Evolutionary conservation across 176 grass and related monocot species (phyloP), one percentile per base, ranked within the genome.

Genomic region (Phragmites australis): DNA sequence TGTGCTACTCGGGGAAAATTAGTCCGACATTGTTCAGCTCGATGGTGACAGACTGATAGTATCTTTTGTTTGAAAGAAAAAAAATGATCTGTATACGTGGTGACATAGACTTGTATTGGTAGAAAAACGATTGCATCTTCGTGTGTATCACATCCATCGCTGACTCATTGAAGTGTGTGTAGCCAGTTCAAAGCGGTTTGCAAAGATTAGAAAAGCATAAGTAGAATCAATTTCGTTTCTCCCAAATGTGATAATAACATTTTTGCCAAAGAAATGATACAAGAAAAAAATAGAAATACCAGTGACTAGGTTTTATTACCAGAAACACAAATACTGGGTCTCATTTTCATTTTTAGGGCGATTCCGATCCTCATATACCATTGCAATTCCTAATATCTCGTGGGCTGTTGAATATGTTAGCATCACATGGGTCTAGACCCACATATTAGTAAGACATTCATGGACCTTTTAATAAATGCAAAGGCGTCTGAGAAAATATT

Each of bases 31-130:
- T 56, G 70, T 75, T 66, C 49, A 46, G 12, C 37, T 68, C 1
- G 74, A 85, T 44, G 74, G 42, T 23, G 83, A 65, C 10, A 39
- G 5, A 14, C 26, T 22, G 23, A 9, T 18, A 48, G 41, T 2
- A 6, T 40, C 1, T 55, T 9, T 69, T 45, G 1, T 70, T 4
- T 37, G 8, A 26, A 50, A 17, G 8, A 12, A 47, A 48, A 48
- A 13, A 58, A 41, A 26, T 5, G 2, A 61, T 27, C 0, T 61
- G 19, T 50, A 78, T 78, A 54, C 75, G 75, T 85, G 83, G 46
- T 31, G 32, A 71, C 6, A 6, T 17, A 6, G 75, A 79, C 25
- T 15, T 23, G 32, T 57, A 47, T 4, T 23, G 18, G 3, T 61
- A 72, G 55, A 62, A 62, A 68, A 58, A 39, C 9, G 0, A 27